A percentile compares a stretch with the other conserved stretches of the same genome.
Evolutionary conservation across 495 filamentous ascomycete genomes (phyloP).

Genomic region (Xylaria cubensis): DNA sequence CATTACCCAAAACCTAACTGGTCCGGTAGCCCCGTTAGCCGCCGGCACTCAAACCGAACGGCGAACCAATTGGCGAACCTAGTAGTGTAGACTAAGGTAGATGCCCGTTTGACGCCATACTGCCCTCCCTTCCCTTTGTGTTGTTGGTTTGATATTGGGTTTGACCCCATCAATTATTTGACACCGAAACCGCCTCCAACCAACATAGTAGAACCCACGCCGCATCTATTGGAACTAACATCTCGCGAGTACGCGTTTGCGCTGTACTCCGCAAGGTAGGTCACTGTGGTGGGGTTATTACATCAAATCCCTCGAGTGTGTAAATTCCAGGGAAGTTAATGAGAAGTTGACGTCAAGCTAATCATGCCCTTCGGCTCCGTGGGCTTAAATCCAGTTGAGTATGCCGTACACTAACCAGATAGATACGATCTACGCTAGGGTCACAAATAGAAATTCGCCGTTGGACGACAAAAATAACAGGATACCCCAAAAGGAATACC

Average conservation of each 20-base stretch:
- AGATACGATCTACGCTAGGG: constrained; percentile 18
- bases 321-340: constrained; percentile 4
- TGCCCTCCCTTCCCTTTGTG: not conserved
- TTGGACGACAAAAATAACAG: constrained; percentile 29
- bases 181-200: not conserved
- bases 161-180: constrained; percentile 11
- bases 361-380: constrained; percentile 20
- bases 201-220: not conserved
- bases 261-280: not conserved
- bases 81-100: not conserved
- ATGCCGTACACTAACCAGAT: constrained; percentile 8
- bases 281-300: constrained; percentile 1
- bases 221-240: not conserved
- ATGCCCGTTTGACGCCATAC: not conserved
- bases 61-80: not conserved
- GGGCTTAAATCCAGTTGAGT: not conserved
- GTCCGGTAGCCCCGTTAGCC: constrained; percentile 15
- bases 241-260: not conserved
- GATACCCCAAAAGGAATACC: constrained; percentile 18
- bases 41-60: constrained; percentile 4
- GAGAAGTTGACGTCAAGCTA: constrained; percentile 20
- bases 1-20: constrained; percentile 4
- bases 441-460: constrained; percentile 24
- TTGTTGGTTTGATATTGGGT: constrained; percentile 15
- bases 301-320: not conserved